These are phyloP conservation scores for Kodamaea arcana DNA, from an alignment of 1,139 yeast species.

Conservation along the genomic window DNA sequence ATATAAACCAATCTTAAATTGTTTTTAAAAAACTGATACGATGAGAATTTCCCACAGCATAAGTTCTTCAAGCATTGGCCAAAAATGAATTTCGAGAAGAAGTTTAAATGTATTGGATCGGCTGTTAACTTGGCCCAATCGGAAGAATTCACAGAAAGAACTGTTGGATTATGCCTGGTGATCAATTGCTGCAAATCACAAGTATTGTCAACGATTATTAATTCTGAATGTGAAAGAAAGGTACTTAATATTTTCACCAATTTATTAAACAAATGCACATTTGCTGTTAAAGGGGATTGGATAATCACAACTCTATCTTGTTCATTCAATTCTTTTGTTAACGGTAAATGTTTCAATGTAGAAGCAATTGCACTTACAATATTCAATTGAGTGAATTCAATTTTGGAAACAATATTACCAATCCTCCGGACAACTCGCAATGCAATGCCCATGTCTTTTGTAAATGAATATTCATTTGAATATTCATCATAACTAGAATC, in stretches of 20 bases:
- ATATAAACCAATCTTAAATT: slow-evolving; percentile 41
- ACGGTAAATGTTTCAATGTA: slow-evolving; percentile 56
- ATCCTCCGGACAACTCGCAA: slow-evolving; percentile 22
- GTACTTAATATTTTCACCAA: slow-evolving; percentile 29
- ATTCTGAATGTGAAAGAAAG: slow-evolving; percentile 23
- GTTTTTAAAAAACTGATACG: slow-evolving; percentile 9
- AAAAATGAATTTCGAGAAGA: slow-evolving; percentile 14
- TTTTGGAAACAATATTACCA: slow-evolving; percentile 19
- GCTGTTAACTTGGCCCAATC: slow-evolving; percentile 10
- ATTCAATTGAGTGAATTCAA: slow-evolving; percentile 54
- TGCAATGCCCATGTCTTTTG: slow-evolving; percentile 39
- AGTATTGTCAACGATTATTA: slow-evolving; percentile 13
- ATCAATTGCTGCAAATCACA: slow-evolving; percentile 12
- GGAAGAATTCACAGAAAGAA: slow-evolving; percentile 19
- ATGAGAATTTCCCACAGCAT: slow-evolving; percentile 27
- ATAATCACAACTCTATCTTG: slow-evolving; percentile 45
- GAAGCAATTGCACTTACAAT: slow-evolving; percentile 63
- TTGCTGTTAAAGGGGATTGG: slow-evolving; percentile 12
- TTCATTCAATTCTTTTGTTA: slow-evolving; percentile 32
- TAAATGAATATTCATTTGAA: slow-evolving; percentile 27
- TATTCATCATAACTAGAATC: slow-evolving; percentile 10
- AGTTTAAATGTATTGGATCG: slow-evolving; percentile 8
- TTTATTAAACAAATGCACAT: slow-evolving; percentile 23
- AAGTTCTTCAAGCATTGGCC: slow-evolving; percentile 20
- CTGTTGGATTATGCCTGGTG: slow-evolving; percentile 17